Base-by-base conservation (phyloP, 2,329 filamentous ascomycete species). In the Thelonectria olida region DNA sequence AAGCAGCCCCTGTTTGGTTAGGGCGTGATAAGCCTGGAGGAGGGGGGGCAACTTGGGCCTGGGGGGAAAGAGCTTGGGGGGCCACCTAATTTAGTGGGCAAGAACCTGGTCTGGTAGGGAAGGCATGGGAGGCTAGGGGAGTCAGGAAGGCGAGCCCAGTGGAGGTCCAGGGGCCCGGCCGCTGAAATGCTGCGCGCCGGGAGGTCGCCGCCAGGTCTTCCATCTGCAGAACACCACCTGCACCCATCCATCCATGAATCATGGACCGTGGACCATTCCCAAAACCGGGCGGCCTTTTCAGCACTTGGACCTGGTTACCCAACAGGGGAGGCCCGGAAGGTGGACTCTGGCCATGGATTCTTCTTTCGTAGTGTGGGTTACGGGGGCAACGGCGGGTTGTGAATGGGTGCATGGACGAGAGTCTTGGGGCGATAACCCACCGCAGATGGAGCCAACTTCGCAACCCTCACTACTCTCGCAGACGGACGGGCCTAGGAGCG, bases 371-470 rank as follows among this genome's bases (percentile, higher is more conserved):
- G n/a, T n/a, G 57, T 34, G 55, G 59, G 44, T 58, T 63, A 49
- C 38, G 53, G 62, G 60, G 38, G 36, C 27, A 23, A 36, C 57
- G 56, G 27, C 54, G 63, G 58, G 42, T 54, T 38, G 41, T 68
- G 64, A 65, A 59, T 66, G 68, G 60, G 54, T 25, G 28, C n/a
- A n/a, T n/a, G 42, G 5, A 3, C 17, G 7, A 55, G 58, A 6
- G 17, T 41, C 38, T 36, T 36, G 34, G n/a, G 34, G 34, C 13
- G 17, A 22, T 42, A 42, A 42, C 39, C 39, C 39, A 36, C 34
- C 12, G 10, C n/a, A 15, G 34, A 36, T 4, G n/a, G 34, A 15
- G 13, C n/a, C n/a, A n/a, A n/a, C n/a, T n/a, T n/a, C n/a, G n/a
- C n/a, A n/a, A n/a, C n/a, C n/a, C n/a, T n/a, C n/a, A n/a, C n/a